A percentile compares a stretch with the other conserved stretches of the same genome.
phyloP scores from a whole-genome alignment of 208 protist genomes.

The Trypanosoma grayi region DNA sequence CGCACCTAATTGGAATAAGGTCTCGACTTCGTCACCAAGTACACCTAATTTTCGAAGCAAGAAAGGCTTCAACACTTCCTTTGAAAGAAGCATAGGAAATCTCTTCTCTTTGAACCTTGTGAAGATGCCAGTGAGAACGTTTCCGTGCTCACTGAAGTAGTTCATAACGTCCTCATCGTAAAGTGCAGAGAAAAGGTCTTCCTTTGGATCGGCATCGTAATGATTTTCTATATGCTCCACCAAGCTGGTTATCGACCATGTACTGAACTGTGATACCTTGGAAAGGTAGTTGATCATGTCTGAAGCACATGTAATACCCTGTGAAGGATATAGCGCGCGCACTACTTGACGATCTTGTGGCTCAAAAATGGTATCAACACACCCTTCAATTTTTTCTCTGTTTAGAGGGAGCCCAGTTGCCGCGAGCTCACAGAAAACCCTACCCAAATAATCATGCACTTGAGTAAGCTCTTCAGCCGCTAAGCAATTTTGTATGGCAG shows the following conservation, averaged over 20 bases:
- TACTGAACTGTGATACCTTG: constrained; percentile 71
- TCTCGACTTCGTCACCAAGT: constrained; percentile 35
- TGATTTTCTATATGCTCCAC: constrained; percentile 63
- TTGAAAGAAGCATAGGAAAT: constrained; percentile 34
- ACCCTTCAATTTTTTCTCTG: constrained; percentile 57
- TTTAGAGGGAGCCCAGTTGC: constrained; percentile 51
- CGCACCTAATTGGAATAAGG: constrained; percentile 33
- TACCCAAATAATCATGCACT: constrained; percentile 67
- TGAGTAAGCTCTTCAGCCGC: constrained; percentile 53
- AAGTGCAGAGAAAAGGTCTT: constrained; percentile 45
- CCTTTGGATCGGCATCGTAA: constrained; percentile 55
- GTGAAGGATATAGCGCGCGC: constrained; percentile 60
- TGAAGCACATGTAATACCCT: constrained; percentile 53
- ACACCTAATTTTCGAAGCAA: constrained; percentile 44
- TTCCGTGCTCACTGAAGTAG: constrained; percentile 38
- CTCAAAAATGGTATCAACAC: constrained; percentile 46
- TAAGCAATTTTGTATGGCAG: constrained; percentile 59
- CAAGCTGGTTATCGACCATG: constrained; percentile 49
- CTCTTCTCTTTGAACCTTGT: constrained; percentile 44
- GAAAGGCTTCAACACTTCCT: constrained; percentile 33
- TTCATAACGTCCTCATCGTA: constrained; percentile 35
- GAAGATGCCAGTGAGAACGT: constrained; percentile 35
- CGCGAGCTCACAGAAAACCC: constrained; percentile 50
- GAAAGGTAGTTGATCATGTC: constrained; percentile 79
- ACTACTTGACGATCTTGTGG: constrained; percentile 58